Conservation (phyloP, 768 basidiomycete species). For the Sporobolomyces roseus region DNA sequence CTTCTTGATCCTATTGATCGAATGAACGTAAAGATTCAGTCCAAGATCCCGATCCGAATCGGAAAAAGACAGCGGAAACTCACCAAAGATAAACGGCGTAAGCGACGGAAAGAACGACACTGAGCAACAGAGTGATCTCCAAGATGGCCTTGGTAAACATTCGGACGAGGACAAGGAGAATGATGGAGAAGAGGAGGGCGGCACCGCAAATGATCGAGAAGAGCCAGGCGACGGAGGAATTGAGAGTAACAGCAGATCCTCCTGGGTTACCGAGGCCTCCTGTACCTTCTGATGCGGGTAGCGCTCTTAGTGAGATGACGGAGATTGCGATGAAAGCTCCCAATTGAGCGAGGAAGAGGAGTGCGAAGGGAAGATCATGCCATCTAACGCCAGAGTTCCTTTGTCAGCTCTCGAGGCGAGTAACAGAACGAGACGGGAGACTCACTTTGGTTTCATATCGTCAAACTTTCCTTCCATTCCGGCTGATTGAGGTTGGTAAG, state of each 20-base stretch:
- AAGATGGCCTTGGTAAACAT: constrained; percentile 44
- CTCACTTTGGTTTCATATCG: constrained; percentile 36
- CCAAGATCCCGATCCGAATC: background rate
- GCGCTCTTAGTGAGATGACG: constrained; percentile 41
- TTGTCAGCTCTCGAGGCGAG: no score
- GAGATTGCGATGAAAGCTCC: constrained; percentile 42
- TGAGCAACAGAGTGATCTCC: constrained; percentile 35
- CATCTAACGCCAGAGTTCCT: constrained; percentile 21
- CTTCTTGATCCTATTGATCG: constrained; percentile 3
- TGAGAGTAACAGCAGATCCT: constrained; percentile 24
- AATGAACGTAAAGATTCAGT: background rate
- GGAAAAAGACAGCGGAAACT: background rate
- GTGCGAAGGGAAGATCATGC: constrained; percentile 42
- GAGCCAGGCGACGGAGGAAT: constrained; percentile 33
- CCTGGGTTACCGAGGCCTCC: constrained; percentile 18
- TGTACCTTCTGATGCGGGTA: background rate
- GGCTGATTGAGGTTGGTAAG: constrained; percentile 11
- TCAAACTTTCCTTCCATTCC: constrained; percentile 36
- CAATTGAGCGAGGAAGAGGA: constrained; percentile 46
- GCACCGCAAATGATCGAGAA: constrained; percentile 40
- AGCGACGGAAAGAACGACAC: constrained; percentile 17
- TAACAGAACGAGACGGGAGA: background rate
- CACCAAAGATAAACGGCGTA: constrained; percentile 43
- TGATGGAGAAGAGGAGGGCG: constrained; percentile 36
- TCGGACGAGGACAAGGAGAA: constrained; percentile 40